Percentiles rank a stretch among this genome's conserved stretches.
Conservation (phyloP, 306 rosid species). For the Fragaria ananassa region DNA sequence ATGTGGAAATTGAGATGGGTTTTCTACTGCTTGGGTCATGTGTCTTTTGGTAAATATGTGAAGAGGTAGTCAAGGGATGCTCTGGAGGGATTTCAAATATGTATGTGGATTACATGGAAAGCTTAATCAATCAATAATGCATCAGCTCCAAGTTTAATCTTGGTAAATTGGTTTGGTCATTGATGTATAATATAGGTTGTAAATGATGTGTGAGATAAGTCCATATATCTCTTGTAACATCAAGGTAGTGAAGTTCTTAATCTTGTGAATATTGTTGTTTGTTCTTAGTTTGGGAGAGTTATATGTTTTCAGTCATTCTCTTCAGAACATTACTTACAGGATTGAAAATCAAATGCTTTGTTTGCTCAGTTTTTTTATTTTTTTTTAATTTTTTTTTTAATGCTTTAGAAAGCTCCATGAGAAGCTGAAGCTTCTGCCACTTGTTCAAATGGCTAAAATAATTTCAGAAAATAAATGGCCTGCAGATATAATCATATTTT, state of each 20-base stretch:
- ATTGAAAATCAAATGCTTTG: not conserved
- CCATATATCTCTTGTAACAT: not conserved
- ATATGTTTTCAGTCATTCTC: not conserved
- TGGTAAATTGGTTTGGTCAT: not conserved
- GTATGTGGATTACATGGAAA: not conserved
- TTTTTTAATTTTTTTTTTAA: not conserved
- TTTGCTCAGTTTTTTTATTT: not conserved
- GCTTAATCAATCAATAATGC: not conserved
- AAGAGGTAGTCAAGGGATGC: not conserved
- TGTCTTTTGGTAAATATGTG: not conserved
- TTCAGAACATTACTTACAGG: not conserved
- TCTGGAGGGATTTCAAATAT: not conserved
- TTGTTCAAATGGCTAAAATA: not conserved
- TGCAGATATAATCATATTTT: not conserved
- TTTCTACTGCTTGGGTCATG: not conserved
- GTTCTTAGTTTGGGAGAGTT: not conserved
- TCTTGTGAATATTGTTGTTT: not conserved
- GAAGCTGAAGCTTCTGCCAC: not conserved
- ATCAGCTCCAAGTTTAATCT: not conserved
- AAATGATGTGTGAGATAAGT: not conserved
- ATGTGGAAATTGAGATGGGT: not conserved
- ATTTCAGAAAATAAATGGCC: not conserved
- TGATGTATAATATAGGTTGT: not conserved
- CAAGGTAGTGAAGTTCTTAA: not conserved
- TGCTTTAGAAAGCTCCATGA: not conserved